A percentile compares a stretch with the other conserved stretches of the same genome.
Evolutionary conservation across 2,329 filamentous ascomycete genomes (phyloP).

Genomic region (Diaporthe sp.): DNA sequence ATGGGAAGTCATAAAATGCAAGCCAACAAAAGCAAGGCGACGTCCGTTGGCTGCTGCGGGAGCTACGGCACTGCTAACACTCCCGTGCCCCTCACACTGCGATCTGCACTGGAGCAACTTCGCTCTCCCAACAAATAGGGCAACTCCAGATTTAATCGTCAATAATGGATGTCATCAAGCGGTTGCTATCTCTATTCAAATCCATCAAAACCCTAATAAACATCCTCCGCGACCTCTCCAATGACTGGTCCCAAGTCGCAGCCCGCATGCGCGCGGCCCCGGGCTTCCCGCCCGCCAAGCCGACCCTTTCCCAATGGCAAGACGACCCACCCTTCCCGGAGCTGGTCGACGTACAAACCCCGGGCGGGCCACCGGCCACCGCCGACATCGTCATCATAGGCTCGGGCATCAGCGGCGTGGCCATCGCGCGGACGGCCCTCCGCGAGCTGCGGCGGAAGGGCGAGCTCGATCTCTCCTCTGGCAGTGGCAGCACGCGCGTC

Average conservation of each 20-base stretch:
- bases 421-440: conserved; percentile 50
- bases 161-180: conserved; percentile 23
- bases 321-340: conserved; percentile 56
- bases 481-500: conserved; percentile 52
- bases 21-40: no score
- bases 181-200: conserved; percentile 27
- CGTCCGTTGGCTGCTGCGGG: no score
- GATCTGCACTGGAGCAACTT: neutral
- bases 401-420: conserved; percentile 64
- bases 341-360: conserved; percentile 51
- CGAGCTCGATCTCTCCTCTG: no score
- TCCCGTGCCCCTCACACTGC: no score
- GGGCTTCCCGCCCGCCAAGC: conserved; percentile 55
- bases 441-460: conserved; percentile 34
- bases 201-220: conserved; percentile 19
- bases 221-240: conserved; percentile 35
- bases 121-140: neutral
- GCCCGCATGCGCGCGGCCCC: conserved; percentile 44
- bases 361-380: conserved; percentile 30
- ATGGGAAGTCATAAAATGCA: no score
- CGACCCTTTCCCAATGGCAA: conserved; percentile 62
- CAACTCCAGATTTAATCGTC: no score
- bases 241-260: conserved; percentile 28
- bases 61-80: no score
- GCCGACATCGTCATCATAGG: conserved; percentile 48